Conservation (phyloP, 768 basidiomycete species). For the Podaxis rugospora region DNA sequence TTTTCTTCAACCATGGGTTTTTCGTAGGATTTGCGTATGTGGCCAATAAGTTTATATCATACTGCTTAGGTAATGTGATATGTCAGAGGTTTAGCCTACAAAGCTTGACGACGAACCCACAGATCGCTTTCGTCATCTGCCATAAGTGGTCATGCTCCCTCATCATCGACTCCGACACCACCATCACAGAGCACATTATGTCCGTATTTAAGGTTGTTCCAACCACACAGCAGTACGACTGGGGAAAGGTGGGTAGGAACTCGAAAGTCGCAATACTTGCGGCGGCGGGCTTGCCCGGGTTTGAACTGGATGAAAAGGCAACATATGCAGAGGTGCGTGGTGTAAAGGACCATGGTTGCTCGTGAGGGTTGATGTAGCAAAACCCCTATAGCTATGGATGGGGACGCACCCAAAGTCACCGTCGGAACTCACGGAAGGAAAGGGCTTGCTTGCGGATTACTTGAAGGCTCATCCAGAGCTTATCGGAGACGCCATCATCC, state of each 20-base stretch:
- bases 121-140: background rate
- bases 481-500: constrained; percentile 56
- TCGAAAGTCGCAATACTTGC: constrained; percentile 92
- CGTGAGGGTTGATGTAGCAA: constrained; percentile 4
- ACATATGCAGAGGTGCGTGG: constrained; percentile 89
- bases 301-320: constrained; percentile 60
- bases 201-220: constrained; percentile 76
- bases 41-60: background rate
- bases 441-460: constrained; percentile 48
- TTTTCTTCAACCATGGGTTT: background rate
- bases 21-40: background rate
- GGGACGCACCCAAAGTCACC: constrained; percentile 83
- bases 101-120: background rate
- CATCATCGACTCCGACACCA: background rate
- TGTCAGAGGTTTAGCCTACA: background rate
- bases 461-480: constrained; percentile 65
- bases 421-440: constrained; percentile 32
- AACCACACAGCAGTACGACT: constrained; percentile 88
- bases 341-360: background rate
- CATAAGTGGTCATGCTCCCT: background rate
- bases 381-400: constrained; percentile 84
- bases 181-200: background rate
- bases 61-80: constrained; percentile 1
- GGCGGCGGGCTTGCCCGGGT: constrained; percentile 56
- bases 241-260: constrained; percentile 80